These are phyloP conservation scores for Pelargonium cotyledonis DNA, from an alignment of 441 rosid genomes.

Conservation along the genomic window DNA sequence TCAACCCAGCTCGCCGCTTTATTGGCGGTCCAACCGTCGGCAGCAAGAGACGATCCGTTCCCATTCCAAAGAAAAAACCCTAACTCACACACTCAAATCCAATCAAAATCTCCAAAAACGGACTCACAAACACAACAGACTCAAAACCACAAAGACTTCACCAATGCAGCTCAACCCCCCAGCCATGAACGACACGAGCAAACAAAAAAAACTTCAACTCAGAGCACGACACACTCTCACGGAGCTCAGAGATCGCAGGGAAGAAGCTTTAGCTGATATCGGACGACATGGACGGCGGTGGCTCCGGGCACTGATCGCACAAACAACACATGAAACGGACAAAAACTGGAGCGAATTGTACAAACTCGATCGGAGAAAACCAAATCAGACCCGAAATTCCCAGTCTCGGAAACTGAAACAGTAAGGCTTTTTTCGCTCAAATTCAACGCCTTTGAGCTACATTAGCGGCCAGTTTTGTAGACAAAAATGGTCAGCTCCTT, in stretches of 20 bases:
- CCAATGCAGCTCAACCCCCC: background rate
- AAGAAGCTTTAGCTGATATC: slow-evolving; percentile 65
- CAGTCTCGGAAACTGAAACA: slow-evolving; percentile 1
- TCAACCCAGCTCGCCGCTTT: slow-evolving; percentile 76
- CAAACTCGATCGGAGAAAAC: background rate
- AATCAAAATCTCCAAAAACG: slow-evolving; percentile 9
- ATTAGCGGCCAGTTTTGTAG: slow-evolving; percentile 8
- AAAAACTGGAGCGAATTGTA: background rate
- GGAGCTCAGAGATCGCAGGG: slow-evolving; percentile 9
- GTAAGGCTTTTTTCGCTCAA: background rate
- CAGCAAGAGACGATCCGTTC: slow-evolving; percentile 59
- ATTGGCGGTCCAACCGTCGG: slow-evolving; percentile 79
- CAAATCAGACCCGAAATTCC: background rate
- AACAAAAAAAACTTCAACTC: background rate
- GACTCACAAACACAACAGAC: slow-evolving; percentile 21
- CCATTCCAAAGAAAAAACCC: slow-evolving; percentile 44
- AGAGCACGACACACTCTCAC: background rate
- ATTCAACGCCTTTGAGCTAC: slow-evolving; percentile 19
- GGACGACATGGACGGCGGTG: slow-evolving; percentile 73
- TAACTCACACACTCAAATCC: slow-evolving; percentile 12
- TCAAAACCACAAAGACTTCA: slow-evolving; percentile 1
- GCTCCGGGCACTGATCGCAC: background rate
- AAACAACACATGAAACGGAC: background rate
- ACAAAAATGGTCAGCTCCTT: slow-evolving; percentile 2
- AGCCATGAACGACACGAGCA: background rate